Conservation (phyloP, 352 stramenopile genomes). For the Globisporangium yorkense region DNA sequence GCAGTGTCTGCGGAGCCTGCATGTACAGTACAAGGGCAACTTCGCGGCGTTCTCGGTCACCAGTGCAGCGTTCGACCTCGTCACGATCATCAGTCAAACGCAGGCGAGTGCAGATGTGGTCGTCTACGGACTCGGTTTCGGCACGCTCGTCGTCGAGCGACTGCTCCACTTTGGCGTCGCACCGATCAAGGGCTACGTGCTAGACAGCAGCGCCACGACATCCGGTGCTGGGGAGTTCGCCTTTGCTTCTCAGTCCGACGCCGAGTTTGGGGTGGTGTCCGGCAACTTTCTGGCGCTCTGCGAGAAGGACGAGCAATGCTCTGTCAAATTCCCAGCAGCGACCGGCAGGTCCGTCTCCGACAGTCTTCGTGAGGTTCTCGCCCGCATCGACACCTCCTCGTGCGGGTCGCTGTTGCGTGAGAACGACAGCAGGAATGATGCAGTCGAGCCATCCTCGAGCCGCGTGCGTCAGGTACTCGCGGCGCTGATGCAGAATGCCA, state of each 20-base stretch:
- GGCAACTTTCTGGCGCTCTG: constrained; percentile 42
- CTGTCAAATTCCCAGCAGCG: constrained; percentile 14
- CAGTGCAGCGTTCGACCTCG: constrained; percentile 53
- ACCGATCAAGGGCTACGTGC: constrained; percentile 47
- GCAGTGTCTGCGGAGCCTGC: not conserved
- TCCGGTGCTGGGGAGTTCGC: constrained; percentile 13
- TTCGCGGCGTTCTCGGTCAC: constrained; percentile 55
- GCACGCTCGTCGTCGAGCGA: constrained; percentile 48
- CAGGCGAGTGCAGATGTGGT: constrained; percentile 32
- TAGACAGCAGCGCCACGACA: constrained; percentile 41
- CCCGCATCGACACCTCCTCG: constrained; percentile 13
- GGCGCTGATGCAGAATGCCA: constrained; percentile 34
- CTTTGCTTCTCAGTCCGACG: constrained; percentile 22
- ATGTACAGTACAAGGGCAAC: not conserved
- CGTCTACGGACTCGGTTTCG: constrained; percentile 63
- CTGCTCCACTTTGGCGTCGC: constrained; percentile 41
- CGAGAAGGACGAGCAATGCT: constrained; percentile 29
- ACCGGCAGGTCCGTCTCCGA: constrained; percentile 20
- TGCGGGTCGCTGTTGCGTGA: constrained; percentile 1
- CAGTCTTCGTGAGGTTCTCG: constrained; percentile 30
- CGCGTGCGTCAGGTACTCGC: constrained; percentile 19
- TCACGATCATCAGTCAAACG: constrained; percentile 39
- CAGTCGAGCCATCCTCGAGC: not conserved
- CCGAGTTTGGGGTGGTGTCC: constrained; percentile 30
- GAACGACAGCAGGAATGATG: not conserved